Evolutionary conservation across 768 basidiomycete genomes (phyloP), one percentile per base, ranked within the genome.

Genomic region (Mycena floridula): DNA sequence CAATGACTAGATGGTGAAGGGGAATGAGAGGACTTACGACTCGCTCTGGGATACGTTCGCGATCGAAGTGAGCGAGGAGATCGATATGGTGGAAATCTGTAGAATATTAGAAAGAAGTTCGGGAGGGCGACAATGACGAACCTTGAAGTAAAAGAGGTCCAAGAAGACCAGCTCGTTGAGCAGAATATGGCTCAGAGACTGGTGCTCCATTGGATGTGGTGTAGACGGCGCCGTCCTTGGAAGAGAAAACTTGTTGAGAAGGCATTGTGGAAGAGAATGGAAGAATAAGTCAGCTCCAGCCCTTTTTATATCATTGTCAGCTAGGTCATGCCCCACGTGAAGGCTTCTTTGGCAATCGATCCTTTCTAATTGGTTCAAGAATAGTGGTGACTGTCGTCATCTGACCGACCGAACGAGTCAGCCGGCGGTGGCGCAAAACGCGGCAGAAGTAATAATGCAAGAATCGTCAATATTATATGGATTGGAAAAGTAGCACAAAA

Each of bases 31-130:
- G 12, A 71, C 79, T 52, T 63, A 84, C 91, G 52, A 89, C 85
- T 64, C 91, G 89, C 74, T 95, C 91, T 13, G 94, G 95, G 57
- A 98, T 95, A 61, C 95, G 86, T 66, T 96, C 93, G 48, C 89
- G 83, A 62, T 90, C 89, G 56, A 94, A 93, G 70, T 95, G 93
- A 13, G 89, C 83, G 50, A 98, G 80, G 40, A 86, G 71, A 66
- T 92, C 90, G 58, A 94, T 84, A 65, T 88, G 81, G 64, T 89
- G 84, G 70, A 90, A 91, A 62, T 92, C 89, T 87, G 44, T 23
- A 40, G n/a, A 24, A 13, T 38, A 42, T 49, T 45, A 48, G 44
- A 44, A 35, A 38, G 45, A 51, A 59, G 37, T 21, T 25, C 36
- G 23, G 16, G 45, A 18, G 48, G 16, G 15, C 20, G 44, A 5